phyloP scores from a whole-genome alignment of 2,329 filamentous ascomycete species.

The Byssothecium circinans region DNA sequence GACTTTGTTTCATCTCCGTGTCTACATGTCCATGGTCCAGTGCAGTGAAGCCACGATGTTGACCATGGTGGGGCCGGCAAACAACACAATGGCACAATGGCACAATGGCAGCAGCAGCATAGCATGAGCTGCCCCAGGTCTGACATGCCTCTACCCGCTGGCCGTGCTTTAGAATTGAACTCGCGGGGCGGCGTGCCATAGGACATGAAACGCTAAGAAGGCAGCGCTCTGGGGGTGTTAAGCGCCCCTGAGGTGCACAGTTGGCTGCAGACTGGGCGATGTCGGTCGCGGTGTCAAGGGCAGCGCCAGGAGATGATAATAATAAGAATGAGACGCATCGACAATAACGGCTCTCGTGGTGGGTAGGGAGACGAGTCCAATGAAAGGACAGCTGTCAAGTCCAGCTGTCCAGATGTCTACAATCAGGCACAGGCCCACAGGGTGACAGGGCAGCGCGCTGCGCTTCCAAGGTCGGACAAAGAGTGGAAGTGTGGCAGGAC shows the following conservation, averaged over 20 bases:
- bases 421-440: too few species aligned
- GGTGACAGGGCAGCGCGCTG: neutral
- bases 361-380: too few species aligned
- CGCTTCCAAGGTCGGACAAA: neutral
- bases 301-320: too few species aligned
- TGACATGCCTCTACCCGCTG: constrained; percentile 22
- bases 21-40: constrained; percentile 15
- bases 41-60: constrained; percentile 27
- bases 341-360: too few species aligned
- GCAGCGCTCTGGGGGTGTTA: constrained; percentile 17
- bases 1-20: constrained; percentile 36
- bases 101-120: constrained; percentile 1
- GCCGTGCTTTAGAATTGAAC: constrained; percentile 18
- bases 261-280: neutral
- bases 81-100: neutral
- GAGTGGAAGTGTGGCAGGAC: neutral
- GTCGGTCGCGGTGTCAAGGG: too few species aligned
- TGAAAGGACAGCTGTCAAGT: too few species aligned
- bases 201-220: constrained; percentile 34
- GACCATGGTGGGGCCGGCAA: constrained; percentile 4
- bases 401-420: too few species aligned
- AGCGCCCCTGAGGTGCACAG: constrained; percentile 30
- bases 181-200: constrained; percentile 20
- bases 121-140: constrained; percentile 37
- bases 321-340: too few species aligned